Conservation (phyloP, 2,329 filamentous ascomycete species). For the Xylaria sp. region DNA sequence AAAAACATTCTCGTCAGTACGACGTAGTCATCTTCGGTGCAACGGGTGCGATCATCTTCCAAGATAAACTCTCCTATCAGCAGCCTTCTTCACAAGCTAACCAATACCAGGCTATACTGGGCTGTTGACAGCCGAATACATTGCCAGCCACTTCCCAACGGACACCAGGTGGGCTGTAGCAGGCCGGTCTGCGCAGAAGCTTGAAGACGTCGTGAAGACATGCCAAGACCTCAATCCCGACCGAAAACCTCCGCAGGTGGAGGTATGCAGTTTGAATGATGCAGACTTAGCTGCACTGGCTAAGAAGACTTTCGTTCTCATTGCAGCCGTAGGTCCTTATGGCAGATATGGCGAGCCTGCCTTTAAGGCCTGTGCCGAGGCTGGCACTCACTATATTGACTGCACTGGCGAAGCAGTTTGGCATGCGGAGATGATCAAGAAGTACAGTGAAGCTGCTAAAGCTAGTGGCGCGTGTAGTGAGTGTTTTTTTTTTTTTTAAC, state of each 20-base stretch:
- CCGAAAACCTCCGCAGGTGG: constrained; percentile 64
- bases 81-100: constrained; percentile 14
- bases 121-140: constrained; percentile 48
- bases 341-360: constrained; percentile 65
- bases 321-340: constrained; percentile 71
- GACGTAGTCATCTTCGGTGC: constrained; percentile 69
- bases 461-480: constrained; percentile 61
- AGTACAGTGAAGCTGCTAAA: constrained; percentile 66
- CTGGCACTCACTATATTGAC: constrained; percentile 73
- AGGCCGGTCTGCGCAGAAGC: constrained; percentile 59
- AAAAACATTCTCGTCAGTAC: constrained; percentile 64
- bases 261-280: constrained; percentile 62
- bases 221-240: constrained; percentile 75
- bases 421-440: constrained; percentile 68
- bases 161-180: constrained; percentile 50
- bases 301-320: constrained; percentile 66
- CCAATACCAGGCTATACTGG: constrained; percentile 48
- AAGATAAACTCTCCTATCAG: neutral
- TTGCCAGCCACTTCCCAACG: constrained; percentile 47
- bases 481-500: neutral
- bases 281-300: constrained; percentile 60
- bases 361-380: constrained; percentile 70
- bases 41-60: constrained; percentile 56
- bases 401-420: constrained; percentile 70
- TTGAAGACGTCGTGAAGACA: constrained; percentile 74